phyloP scores from a whole-genome alignment of 495 filamentous ascomycete species.

The Daldinia vernicosa region DNA sequence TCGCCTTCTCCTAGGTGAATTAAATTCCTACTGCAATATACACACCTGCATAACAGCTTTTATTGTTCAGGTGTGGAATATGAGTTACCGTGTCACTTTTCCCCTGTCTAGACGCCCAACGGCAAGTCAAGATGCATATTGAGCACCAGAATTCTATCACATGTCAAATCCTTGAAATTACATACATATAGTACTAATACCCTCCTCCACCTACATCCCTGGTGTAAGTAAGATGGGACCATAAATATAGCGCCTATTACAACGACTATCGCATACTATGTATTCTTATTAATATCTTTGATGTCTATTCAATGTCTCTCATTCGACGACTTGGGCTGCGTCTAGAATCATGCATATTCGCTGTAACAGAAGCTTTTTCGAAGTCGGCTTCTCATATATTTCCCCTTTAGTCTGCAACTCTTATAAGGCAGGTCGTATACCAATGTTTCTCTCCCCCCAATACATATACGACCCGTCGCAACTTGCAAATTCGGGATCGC shows the following conservation, averaged over 20 bases:
- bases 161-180: slow-evolving; percentile 30
- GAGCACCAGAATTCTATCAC: slow-evolving; percentile 20
- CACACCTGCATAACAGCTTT: not conserved
- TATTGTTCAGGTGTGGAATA: not conserved
- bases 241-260: slow-evolving; percentile 29
- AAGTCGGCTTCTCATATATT: slow-evolving; percentile 36
- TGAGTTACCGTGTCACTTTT: slow-evolving; percentile 1
- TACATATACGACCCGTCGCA: slow-evolving; percentile 9
- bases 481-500: slow-evolving; percentile 28
- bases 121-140: not conserved
- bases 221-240: slow-evolving; percentile 26
- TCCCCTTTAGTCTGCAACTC: slow-evolving; percentile 29
- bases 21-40: slow-evolving; percentile 6
- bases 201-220: slow-evolving; percentile 11
- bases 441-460: not conserved
- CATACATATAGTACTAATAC: not conserved
- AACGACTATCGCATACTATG: slow-evolving; percentile 8
- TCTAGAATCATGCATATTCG: slow-evolving; percentile 31
- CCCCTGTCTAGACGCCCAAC: not conserved
- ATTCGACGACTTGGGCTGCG: slow-evolving; percentile 29
- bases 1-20: slow-evolving; percentile 12
- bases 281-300: slow-evolving; percentile 25
- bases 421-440: slow-evolving; percentile 31
- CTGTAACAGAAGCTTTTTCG: slow-evolving; percentile 39
- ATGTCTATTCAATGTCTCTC: slow-evolving; percentile 22